Evolutionary conservation across 768 basidiomycete genomes (phyloP).

Genomic region (Pleurotus djamor): DNA sequence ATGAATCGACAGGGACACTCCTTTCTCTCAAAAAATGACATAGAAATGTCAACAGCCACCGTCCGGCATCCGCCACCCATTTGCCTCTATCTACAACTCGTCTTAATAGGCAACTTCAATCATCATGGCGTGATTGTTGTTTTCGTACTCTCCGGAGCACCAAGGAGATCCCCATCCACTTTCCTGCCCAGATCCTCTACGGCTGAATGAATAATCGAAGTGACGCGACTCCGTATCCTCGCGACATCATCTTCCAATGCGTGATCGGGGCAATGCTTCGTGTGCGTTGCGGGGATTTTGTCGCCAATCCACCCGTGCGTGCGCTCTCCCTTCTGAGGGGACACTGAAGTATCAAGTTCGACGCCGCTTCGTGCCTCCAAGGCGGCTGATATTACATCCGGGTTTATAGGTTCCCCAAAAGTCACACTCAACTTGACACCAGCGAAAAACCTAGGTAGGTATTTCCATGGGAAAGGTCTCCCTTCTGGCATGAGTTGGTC

Average conservation of each 20-base stretch:
- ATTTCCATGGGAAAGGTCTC: slow-evolving; percentile 72
- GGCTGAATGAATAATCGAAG: slow-evolving; percentile 46
- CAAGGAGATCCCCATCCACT: slow-evolving; percentile 38
- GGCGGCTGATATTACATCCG: slow-evolving; percentile 27
- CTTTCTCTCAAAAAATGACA: too few species aligned
- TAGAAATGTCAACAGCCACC: too few species aligned
- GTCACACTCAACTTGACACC: slow-evolving; percentile 69
- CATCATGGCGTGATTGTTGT: not conserved
- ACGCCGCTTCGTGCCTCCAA: slow-evolving; percentile 11
- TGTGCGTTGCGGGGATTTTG: not conserved
- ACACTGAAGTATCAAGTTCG: not conserved
- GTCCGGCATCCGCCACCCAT: too few species aligned
- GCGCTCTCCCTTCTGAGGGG: slow-evolving; percentile 10
- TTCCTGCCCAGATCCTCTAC: slow-evolving; percentile 54
- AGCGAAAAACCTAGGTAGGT: slow-evolving; percentile 50
- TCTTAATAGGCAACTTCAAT: not conserved
- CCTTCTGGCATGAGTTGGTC: slow-evolving; percentile 91
- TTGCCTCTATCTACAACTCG: too few species aligned
- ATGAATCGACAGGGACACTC: too few species aligned
- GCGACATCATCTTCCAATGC: slow-evolving; percentile 24
- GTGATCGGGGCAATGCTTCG: not conserved
- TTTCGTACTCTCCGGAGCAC: not conserved
- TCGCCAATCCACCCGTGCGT: slow-evolving; percentile 21
- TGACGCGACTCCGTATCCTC: slow-evolving; percentile 49
- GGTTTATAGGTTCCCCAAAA: slow-evolving; percentile 73